Base-by-base conservation (phyloP, 495 filamentous ascomycete species). In the Podospora comata region DNA sequence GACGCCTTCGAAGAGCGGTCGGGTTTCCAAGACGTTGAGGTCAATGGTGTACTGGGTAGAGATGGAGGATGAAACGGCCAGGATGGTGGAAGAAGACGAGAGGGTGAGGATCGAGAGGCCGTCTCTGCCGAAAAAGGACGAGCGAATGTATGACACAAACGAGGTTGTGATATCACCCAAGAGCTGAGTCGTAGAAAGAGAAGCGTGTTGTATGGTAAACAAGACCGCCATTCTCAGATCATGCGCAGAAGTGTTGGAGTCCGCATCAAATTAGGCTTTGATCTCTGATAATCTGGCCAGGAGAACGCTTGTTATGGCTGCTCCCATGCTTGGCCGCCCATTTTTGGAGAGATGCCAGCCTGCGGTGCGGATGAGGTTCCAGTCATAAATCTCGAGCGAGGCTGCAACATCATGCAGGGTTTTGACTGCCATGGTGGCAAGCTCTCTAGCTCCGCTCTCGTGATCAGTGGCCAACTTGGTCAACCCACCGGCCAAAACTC, bases 261-360 rank as follows among this genome's bases (percentile, higher is more conserved):
- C 30, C 16, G 13, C 27, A 15, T 34, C 19, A 5, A 63, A 32
- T 23, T 58, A 5, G 18, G n/a, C 23, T 18, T 59, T 76, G 15
- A 79, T 72, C 1, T 34, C 62, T 2, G 76, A 67, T 19, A 90
- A 76, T 9, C 82, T 76, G 16, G 76, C 74, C 1, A 89, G 69
- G 30, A 88, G 54, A 0, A 79, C 84, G 34, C 81, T 84, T 62
- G 84, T 75, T 20, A 87, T 89, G 1, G 87, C 84, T 0, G 87
- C 81, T 3, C 84, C 83, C 87, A 90, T 90, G 70, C 85, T 89
- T 66, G 86, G 84, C 18, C 87, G 83, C 0, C 87, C 85, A 65
- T 89, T 86, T 65, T 87, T 86, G 72, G 82, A 85, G 1, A 91
- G 69, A 74, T 90, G 88, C 88, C 87, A 91, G 2, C 83, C 86